These are phyloP conservation scores for Coniella lustricola DNA, from an alignment of 2,329 filamentous ascomycete genomes.

Conservation along the genomic window DNA sequence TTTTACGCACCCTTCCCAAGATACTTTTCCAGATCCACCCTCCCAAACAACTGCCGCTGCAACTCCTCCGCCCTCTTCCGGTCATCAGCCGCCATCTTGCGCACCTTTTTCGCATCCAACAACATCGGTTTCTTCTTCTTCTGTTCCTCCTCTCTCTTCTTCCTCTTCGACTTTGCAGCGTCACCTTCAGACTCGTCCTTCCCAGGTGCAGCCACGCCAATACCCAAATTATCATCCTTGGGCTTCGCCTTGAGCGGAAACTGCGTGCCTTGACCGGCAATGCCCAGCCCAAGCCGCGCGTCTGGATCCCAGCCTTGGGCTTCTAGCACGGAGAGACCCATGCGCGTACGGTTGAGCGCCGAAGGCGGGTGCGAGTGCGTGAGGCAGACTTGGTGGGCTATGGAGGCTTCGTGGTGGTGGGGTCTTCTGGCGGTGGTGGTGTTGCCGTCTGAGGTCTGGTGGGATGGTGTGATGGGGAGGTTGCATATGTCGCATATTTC, in stretches of 20 bases:
- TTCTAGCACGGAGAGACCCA: slow-evolving; percentile 60
- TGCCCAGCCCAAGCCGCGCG: slow-evolving; percentile 63
- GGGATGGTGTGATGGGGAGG: slow-evolving; percentile 43
- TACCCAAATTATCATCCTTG: slow-evolving; percentile 69
- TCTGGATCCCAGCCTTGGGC: slow-evolving; percentile 71
- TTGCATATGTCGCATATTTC: slow-evolving; percentile 50
- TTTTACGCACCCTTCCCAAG: slow-evolving; percentile 37
- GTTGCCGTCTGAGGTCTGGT: slow-evolving; percentile 13
- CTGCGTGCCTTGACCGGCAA: slow-evolving; percentile 62
- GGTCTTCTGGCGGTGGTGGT: slow-evolving; percentile 18
- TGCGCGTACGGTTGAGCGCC: slow-evolving; percentile 60
- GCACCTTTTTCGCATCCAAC: slow-evolving; percentile 64
- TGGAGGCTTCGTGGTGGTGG: slow-evolving; percentile 48
- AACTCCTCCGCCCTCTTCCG: slow-evolving; percentile 57
- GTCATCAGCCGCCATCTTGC: slow-evolving; percentile 54
- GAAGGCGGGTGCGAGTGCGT: slow-evolving; percentile 66
- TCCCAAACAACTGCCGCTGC: slow-evolving; percentile 64
- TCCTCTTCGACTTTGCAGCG: too few relatives aligned
- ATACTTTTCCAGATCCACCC: slow-evolving; percentile 70
- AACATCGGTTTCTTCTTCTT: slow-evolving; percentile 39
- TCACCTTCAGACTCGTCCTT: slow-evolving; percentile 26
- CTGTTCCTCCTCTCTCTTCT: slow-evolving; percentile 26
- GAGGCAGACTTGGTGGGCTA: slow-evolving; percentile 66
- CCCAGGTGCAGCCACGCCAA: slow-evolving; percentile 52
- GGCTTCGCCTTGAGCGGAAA: slow-evolving; percentile 65